Evolutionary conservation across 805 yeast genomes (phyloP).

Genomic region (Wickerhamomyces queroliae): DNA sequence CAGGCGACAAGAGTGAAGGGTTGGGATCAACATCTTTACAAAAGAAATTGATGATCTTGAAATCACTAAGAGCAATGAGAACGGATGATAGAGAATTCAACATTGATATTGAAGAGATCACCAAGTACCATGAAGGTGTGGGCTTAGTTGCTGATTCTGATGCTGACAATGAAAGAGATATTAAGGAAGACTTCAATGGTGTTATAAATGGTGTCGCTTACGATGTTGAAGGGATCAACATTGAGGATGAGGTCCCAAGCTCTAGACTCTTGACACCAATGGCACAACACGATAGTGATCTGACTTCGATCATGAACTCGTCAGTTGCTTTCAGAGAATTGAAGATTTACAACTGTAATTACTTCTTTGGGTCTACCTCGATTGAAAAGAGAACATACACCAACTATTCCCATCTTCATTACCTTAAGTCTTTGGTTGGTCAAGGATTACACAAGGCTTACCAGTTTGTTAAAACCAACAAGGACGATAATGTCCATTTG

Average conservation of each 20-base stretch:
- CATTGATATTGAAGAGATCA: conserved; percentile 30
- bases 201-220: conserved; percentile 34
- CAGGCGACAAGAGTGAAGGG: conserved; percentile 3
- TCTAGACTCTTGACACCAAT: conserved; percentile 26
- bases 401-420: conserved; percentile 50
- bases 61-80: conserved; percentile 28
- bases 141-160: conserved; percentile 7
- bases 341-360: conserved; percentile 58
- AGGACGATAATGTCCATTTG: conserved; percentile 59
- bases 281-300: conserved; percentile 24
- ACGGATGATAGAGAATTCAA: conserved; percentile 30
- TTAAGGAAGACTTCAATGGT: conserved; percentile 19
- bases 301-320: conserved; percentile 45
- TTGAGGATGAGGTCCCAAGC: conserved; percentile 29
- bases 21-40: conserved; percentile 12
- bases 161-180: conserved; percentile 21
- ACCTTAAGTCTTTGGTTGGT: conserved; percentile 54
- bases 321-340: conserved; percentile 51
- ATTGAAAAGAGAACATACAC: conserved; percentile 37
- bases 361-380: conserved; percentile 53
- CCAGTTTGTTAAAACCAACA: conserved; percentile 37
- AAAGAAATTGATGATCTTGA: conserved; percentile 26
- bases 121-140: conserved; percentile 24
- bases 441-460: conserved; percentile 54
- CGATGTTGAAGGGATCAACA: conserved; percentile 37